These are phyloP conservation scores for Trichoderma gamsii DNA, from an alignment of 495 filamentous ascomycete species.

Conservation along the genomic window DNA sequence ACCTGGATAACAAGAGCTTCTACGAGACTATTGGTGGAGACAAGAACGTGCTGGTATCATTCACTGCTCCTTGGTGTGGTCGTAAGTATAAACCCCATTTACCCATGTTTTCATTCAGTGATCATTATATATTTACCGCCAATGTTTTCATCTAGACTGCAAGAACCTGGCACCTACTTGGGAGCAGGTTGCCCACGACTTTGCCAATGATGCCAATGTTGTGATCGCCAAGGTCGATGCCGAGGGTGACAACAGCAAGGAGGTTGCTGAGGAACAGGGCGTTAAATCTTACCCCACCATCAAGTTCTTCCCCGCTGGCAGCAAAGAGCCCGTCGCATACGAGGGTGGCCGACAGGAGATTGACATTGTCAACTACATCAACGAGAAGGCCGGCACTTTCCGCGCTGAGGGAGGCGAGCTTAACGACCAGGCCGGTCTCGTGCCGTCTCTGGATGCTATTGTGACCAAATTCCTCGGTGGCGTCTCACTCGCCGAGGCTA, in stretches of 20 bases:
- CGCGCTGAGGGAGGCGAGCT: constrained; percentile 77
- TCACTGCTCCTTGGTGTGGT: constrained; percentile 95
- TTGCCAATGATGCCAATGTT: constrained; percentile 66
- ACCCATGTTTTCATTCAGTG: constrained; percentile 9
- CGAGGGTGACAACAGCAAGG: constrained; percentile 77
- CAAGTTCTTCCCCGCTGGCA: constrained; percentile 94
- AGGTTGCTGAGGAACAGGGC: constrained; percentile 67
- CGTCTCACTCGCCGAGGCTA: constrained; percentile 49
- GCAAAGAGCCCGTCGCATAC: constrained; percentile 66
- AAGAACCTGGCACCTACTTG: constrained; percentile 86
- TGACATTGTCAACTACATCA: constrained; percentile 75
- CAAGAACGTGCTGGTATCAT: constrained; percentile 89
- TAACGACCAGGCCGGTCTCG: constrained; percentile 71
- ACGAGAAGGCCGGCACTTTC: constrained; percentile 83
- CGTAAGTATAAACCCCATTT: constrained; percentile 54
- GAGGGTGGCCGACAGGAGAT: constrained; percentile 70
- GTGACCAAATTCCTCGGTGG: constrained; percentile 61
- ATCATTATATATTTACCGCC: constrained; percentile 12
- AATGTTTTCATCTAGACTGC: constrained; percentile 61
- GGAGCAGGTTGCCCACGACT: constrained; percentile 82
- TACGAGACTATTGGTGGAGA: constrained; percentile 70
- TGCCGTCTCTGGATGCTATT: constrained; percentile 68
- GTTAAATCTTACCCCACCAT: constrained; percentile 89
- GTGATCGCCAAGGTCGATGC: constrained; percentile 92
- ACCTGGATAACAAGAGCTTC: constrained; percentile 76